These are phyloP conservation scores for Diaporthe ampelina DNA, from an alignment of 2,329 filamentous ascomycete genomes.

Conservation along the genomic window DNA sequence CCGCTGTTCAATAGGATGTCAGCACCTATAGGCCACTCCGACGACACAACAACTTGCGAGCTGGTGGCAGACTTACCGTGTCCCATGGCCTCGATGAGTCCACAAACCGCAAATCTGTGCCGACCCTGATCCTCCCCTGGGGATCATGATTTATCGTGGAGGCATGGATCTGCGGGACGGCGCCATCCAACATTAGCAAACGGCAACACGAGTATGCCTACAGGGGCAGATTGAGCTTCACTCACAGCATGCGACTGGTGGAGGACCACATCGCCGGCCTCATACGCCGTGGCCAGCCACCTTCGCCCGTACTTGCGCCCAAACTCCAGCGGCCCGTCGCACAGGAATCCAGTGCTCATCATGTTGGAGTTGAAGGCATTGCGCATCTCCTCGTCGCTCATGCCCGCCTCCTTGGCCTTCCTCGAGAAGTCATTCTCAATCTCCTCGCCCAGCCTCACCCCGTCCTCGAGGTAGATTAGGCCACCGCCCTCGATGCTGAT, in stretches of 20 bases:
- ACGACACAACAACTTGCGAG: background rate
- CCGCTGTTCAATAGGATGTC: background rate
- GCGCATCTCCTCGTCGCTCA: constrained; percentile 65
- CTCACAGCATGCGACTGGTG: constrained; percentile 50
- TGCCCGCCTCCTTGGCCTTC: constrained; percentile 61
- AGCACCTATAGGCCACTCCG: background rate
- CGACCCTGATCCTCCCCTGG: constrained; percentile 15
- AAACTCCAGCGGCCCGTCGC: constrained; percentile 60
- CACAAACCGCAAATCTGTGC: constrained; percentile 33
- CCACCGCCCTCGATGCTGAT: constrained; percentile 68
- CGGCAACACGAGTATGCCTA: background rate
- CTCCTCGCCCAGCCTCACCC: constrained; percentile 59
- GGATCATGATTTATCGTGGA: constrained; percentile 31
- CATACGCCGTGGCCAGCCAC: constrained; percentile 55
- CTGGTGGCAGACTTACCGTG: background rate
- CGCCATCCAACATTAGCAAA: background rate
- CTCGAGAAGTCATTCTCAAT: constrained; percentile 64
- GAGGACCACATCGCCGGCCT: constrained; percentile 57
- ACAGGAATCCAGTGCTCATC: constrained; percentile 68
- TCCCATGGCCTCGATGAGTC: constrained; percentile 35
- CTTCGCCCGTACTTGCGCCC: constrained; percentile 46
- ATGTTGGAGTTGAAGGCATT: constrained; percentile 71
- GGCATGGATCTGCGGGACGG: constrained; percentile 45
- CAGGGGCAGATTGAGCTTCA: too few species aligned
- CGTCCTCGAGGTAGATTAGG: constrained; percentile 70